phyloP scores from a whole-genome alignment of 306 rosid species.

The Chamaecrista fasciculata region DNA sequence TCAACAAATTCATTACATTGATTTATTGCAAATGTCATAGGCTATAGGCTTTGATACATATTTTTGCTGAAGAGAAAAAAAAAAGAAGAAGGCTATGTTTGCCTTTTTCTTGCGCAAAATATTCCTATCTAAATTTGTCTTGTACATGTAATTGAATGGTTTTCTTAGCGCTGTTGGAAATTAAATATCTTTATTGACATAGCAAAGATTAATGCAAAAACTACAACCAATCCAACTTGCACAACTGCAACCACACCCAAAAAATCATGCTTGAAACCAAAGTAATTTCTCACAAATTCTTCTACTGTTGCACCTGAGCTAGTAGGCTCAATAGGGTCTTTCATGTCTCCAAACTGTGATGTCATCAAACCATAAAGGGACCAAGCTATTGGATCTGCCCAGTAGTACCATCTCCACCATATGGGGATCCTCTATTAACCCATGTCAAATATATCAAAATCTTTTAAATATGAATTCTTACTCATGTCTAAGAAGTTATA shows the following conservation, averaged over 20 bases:
- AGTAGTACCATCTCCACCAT: constrained; percentile 89
- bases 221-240: constrained; percentile 25
- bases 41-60: no score
- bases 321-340: constrained; percentile 16
- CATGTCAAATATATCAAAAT: no score
- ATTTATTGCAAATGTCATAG: no score
- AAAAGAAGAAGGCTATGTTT: no score
- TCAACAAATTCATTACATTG: no score
- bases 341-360: constrained; percentile 58
- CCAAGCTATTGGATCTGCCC: constrained; percentile 73
- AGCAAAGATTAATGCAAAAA: constrained; percentile 47
- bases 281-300: constrained; percentile 32
- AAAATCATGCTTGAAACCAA: constrained; percentile 48
- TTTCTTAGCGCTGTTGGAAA: constrained; percentile 53
- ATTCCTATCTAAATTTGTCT: no score
- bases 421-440: constrained; percentile 33
- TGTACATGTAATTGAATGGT: no score
- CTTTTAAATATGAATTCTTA: no score
- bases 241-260: constrained; percentile 43
- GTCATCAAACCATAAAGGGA: constrained; percentile 59
- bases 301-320: constrained; percentile 35
- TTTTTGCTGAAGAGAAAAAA: no score
- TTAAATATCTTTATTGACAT: constrained; percentile 41
- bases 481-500: no score
- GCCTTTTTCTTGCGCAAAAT: no score